Evolutionary conservation across 306 rosid genomes (phyloP).

Genomic region (Boehmeria nivea): DNA sequence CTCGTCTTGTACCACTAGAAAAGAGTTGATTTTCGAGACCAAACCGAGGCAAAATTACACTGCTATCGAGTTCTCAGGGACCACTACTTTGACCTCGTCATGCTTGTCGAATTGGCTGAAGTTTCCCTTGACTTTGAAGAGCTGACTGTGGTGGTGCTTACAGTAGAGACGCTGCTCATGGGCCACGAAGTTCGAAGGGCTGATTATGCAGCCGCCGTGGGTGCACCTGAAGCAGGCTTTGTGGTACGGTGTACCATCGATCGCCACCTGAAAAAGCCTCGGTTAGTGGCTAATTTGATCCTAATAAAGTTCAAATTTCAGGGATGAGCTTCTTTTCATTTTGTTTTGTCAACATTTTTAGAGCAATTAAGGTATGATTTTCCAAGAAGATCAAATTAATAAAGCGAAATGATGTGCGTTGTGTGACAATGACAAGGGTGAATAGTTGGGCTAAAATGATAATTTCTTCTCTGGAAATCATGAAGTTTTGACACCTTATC

Average conservation of each 20-base stretch:
- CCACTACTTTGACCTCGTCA: slow-evolving; percentile 28
- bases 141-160: slow-evolving; percentile 85
- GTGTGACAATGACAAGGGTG: too few relatives aligned
- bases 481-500: too few relatives aligned
- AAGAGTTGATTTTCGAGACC: slow-evolving; percentile 12
- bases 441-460: too few relatives aligned
- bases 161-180: slow-evolving; percentile 86
- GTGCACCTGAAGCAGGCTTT: slow-evolving; percentile 75
- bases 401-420: too few relatives aligned
- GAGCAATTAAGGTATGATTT: too few relatives aligned
- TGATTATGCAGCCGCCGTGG: slow-evolving; percentile 87
- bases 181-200: slow-evolving; percentile 88
- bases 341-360: too few relatives aligned
- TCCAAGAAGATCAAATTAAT: too few relatives aligned
- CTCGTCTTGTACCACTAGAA: slow-evolving; percentile 20
- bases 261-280: slow-evolving; percentile 51
- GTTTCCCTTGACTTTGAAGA: slow-evolving; percentile 86
- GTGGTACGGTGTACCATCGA: slow-evolving; percentile 79
- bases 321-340: too few relatives aligned
- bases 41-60: slow-evolving; percentile 17
- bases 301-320: too few relatives aligned
- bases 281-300: background rate
- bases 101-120: slow-evolving; percentile 72
- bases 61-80: slow-evolving; percentile 33
- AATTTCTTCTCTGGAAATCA: too few relatives aligned